Conservation (phyloP, 225 moss, liverwort and hornwort species). For the Polytrichum commune region DNA sequence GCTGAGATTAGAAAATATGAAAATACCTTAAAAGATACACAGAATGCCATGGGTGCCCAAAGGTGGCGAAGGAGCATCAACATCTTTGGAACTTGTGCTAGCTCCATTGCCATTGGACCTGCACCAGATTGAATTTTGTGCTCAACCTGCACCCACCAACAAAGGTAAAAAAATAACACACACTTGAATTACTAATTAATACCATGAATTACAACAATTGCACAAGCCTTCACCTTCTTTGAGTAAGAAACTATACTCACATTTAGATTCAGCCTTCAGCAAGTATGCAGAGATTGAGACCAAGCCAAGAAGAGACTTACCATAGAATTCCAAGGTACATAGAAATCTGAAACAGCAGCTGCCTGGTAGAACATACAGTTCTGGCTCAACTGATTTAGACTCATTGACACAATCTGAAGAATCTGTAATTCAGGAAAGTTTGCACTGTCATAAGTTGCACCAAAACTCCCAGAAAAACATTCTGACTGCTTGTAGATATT, state of each 20-base stretch:
- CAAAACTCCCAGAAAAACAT: not conserved
- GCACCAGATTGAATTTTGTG: slow-evolving; percentile 92
- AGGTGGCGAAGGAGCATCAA: slow-evolving; percentile 67
- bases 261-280: too few relatives aligned
- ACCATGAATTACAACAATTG: too few relatives aligned
- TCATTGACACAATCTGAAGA: slow-evolving; percentile 62
- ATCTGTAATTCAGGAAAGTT: slow-evolving; percentile 41
- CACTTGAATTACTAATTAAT: too few relatives aligned
- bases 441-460: too few relatives aligned
- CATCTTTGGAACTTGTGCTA: slow-evolving; percentile 99
- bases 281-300: not conserved
- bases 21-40: slow-evolving; percentile 79
- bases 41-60: slow-evolving; percentile 86
- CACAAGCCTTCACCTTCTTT: too few relatives aligned
- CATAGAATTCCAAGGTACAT: slow-evolving; percentile 93
- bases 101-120: slow-evolving; percentile 91
- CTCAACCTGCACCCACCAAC: slow-evolving; percentile 61
- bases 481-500: too few relatives aligned
- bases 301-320: slow-evolving; percentile 28
- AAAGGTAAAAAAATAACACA: not conserved
- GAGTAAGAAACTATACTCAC: too few relatives aligned
- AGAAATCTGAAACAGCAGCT: slow-evolving; percentile 98
- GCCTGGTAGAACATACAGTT: slow-evolving; percentile 91
- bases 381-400: slow-evolving; percentile 46
- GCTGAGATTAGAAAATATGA: slow-evolving; percentile 1